Evolutionary conservation across 257 asterid genomes (phyloP).

Genomic region (Nicotiana sylvestris): DNA sequence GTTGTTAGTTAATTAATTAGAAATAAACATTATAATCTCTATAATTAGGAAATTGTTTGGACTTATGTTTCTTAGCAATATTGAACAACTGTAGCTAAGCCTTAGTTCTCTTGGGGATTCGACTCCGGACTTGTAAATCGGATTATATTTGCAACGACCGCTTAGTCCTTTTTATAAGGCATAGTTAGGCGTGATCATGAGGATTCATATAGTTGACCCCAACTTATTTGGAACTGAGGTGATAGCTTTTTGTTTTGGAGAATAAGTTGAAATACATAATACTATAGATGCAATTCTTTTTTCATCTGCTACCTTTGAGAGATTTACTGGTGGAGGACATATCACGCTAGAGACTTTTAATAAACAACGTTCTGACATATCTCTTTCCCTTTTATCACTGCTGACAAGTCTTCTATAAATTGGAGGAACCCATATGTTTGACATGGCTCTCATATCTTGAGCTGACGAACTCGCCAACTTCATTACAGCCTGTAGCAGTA

Average conservation of each 20-base stretch:
- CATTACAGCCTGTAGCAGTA: constrained; percentile 53
- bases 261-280: neutral
- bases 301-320: constrained; percentile 51
- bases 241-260: neutral
- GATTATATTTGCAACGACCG: no score
- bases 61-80: no score
- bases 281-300: neutral
- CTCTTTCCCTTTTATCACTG: constrained; percentile 70
- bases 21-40: no score
- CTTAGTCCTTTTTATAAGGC: no score
- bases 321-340: constrained; percentile 52
- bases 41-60: no score
- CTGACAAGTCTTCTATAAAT: constrained; percentile 78
- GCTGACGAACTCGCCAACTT: constrained; percentile 49
- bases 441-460: constrained; percentile 52
- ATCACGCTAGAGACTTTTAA: constrained; percentile 48
- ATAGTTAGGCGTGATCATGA: no score
- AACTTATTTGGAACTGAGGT: no score
- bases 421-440: constrained; percentile 69
- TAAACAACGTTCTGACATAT: constrained; percentile 76
- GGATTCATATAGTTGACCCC: no score
- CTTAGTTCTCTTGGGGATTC: no score
- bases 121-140: no score
- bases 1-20: no score
- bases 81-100: no score